Evolutionary conservation across 352 stramenopile genomes (phyloP), one percentile per base, ranked within the genome.

Genomic region (Pythium scleroteichum): DNA sequence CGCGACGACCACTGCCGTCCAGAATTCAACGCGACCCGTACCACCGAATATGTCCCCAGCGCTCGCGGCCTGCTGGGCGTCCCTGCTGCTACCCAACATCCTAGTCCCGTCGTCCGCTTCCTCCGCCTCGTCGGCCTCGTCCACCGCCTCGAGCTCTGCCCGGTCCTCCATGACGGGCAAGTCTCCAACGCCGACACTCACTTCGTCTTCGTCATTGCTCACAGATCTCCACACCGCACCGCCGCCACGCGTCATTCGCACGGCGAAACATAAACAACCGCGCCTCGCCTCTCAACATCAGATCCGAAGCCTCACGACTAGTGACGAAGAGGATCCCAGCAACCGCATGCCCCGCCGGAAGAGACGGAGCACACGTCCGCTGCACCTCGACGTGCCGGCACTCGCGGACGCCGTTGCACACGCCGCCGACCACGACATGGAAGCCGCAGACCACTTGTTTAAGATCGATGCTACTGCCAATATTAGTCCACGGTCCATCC

Each of bases 401-500:
- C 54, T 69, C 23, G 54, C 54, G 3, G 55, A 61, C 54, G 55
- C 55, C 26, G 48, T 76, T 77, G 35, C 73, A 76, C 61, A 66
- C 79, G 12, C 73, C 63, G 0, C 75, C 69, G 1, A 71, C 61
- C 19, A 61, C 71, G 32, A 55, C 68, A 2, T 33, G 7, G 42
- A n/a, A 20, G 38, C 38, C 13, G 24, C 52, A 9, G 52, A 59
- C 0, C 68, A 75, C 40, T 64, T 76, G 52, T 82, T 88, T 52
- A 79, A 78, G 58, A 65, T 72, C 38, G 84, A 85, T 48, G 77
- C 77, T 42, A 81, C 65, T 35, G 74, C 76, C 16, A 89, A 84
- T 39, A 84, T 89, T 49, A 91, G 82, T 45, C 82, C 82, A n/a
- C 63, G 79, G 1, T 79, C 76, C 13, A 88, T 90, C 64, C 76